Evolutionary conservation across 2,329 filamentous ascomycete species (phyloP).

Genomic region (Rhynchosporium secalis): DNA sequence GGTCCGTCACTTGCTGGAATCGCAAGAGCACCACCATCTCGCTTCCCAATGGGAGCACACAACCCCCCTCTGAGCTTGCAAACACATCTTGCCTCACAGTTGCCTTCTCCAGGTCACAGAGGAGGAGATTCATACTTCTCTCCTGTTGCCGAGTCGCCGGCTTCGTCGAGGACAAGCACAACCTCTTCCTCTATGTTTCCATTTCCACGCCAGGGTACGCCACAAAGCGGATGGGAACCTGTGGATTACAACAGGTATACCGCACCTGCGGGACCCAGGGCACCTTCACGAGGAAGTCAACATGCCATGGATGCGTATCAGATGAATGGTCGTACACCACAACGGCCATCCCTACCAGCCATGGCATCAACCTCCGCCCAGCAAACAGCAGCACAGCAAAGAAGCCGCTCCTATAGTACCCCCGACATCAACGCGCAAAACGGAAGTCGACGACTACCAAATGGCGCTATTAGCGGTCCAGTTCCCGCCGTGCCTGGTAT

Average conservation of each 20-base stretch:
- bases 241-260: slow-evolving; percentile 77
- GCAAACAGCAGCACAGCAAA: slow-evolving; percentile 55
- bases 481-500: slow-evolving; percentile 77
- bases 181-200: slow-evolving; percentile 76
- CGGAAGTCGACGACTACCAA: slow-evolving; percentile 54
- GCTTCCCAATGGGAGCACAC: slow-evolving; percentile 63
- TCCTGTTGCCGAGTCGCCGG: slow-evolving; percentile 76
- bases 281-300: slow-evolving; percentile 74
- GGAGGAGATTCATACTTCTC: slow-evolving; percentile 84
- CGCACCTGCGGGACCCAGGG: slow-evolving; percentile 80
- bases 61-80: slow-evolving; percentile 69
- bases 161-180: slow-evolving; percentile 72
- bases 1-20: slow-evolving; percentile 57
- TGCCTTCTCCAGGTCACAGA: slow-evolving; percentile 42
- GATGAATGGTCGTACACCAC: slow-evolving; percentile 62
- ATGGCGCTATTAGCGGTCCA: slow-evolving; percentile 48
- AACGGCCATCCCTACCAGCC: slow-evolving; percentile 77
- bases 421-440: slow-evolving; percentile 82
- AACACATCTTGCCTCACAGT: slow-evolving; percentile 46
- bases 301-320: slow-evolving; percentile 62
- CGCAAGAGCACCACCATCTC: slow-evolving; percentile 62
- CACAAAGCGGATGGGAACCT: slow-evolving; percentile 63
- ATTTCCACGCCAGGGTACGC: slow-evolving; percentile 73
- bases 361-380: slow-evolving; percentile 58
- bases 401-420: slow-evolving; percentile 89